Conservation (phyloP, 345 rosid genomes). For the Schrenkiella parvula region DNA sequence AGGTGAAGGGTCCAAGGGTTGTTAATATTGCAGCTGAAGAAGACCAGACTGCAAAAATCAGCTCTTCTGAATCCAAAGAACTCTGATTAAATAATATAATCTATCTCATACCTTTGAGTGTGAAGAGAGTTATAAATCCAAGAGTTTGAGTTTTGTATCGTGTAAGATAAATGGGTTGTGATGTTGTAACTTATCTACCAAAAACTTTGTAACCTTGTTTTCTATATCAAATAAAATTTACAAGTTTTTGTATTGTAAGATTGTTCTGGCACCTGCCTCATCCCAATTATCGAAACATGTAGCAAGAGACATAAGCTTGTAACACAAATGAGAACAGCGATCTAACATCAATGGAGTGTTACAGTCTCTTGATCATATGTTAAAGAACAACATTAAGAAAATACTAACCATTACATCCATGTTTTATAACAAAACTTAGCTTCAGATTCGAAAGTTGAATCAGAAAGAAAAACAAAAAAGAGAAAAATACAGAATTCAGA, state of each 20-base stretch:
- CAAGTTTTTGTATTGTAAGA: neutral
- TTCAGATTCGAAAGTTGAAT: neutral
- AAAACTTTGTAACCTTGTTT: slow-evolving; percentile 5
- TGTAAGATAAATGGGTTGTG: neutral
- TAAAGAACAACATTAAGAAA: neutral
- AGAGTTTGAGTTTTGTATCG: neutral
- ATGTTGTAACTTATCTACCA: slow-evolving; percentile 12
- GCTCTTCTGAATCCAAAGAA: slow-evolving; percentile 45
- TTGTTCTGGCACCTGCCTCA: neutral
- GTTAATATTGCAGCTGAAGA: slow-evolving; percentile 56
- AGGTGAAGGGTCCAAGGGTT: slow-evolving; percentile 55
- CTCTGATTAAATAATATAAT: slow-evolving; percentile 33
- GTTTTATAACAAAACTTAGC: neutral
- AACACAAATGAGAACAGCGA: neutral
- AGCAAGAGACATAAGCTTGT: neutral
- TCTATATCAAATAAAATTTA: neutral
- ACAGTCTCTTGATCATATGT: neutral
- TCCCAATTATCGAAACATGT: neutral
- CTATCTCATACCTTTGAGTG: neutral
- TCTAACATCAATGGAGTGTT: neutral
- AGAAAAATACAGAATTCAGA: neutral
- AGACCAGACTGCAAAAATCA: slow-evolving; percentile 38
- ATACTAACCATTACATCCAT: neutral
- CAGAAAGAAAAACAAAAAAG: neutral
- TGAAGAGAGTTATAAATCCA: neutral